Base-by-base conservation (phyloP, 2,329 filamentous ascomycete genomes). In the Aspergillus fructus region DNA sequence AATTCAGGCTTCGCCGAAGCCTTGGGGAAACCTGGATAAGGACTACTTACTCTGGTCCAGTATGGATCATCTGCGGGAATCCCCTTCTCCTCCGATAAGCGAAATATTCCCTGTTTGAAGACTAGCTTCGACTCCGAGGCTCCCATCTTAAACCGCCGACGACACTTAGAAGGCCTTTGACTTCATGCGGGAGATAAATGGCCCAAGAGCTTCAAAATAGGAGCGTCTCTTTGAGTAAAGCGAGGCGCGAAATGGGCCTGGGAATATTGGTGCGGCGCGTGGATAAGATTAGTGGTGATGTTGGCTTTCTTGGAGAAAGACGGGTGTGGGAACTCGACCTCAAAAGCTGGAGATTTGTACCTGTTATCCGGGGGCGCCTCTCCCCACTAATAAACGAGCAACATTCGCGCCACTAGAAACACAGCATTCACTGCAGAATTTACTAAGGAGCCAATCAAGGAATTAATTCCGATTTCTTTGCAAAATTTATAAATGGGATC, bases 51-150 rank as follows among this genome's bases (percentile, higher is more conserved):
- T 73, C 91, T 90, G 63, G 89, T 88, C 94, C 94, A 99, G 79
- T 96, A 97, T 17, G 86, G 82, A 78, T 97, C 91, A 76, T 94
- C 89, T 56, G 91, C 86, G 59, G 91, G 83, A 71, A 97, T 97
- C 73, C 90, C 83, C 64, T 88, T 87, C 74, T 96, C 89, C 74
- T 96, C 92, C n/a, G 92, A 94, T 59, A 99, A 86, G 72, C 90
- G 87, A 81, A 97, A 97, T 79, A 97, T 96, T 78, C 93, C 93
- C 78, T 96, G 91, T 79, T 97, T 97, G 84, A 99, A 97, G 72
- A 93, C 91, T 72, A 97, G 87, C 84, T 97, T 97, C 70, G 93
- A 97, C 80, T 97, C 93, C 78, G 93, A 97, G 73, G 93, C 93
- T 77, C 94, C 94, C 94, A 99, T 99, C 56, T 69, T 72, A 64